Base-by-base conservation (phyloP, 495 filamentous ascomycete genomes). In the Hypoxylon perforatum region DNA sequence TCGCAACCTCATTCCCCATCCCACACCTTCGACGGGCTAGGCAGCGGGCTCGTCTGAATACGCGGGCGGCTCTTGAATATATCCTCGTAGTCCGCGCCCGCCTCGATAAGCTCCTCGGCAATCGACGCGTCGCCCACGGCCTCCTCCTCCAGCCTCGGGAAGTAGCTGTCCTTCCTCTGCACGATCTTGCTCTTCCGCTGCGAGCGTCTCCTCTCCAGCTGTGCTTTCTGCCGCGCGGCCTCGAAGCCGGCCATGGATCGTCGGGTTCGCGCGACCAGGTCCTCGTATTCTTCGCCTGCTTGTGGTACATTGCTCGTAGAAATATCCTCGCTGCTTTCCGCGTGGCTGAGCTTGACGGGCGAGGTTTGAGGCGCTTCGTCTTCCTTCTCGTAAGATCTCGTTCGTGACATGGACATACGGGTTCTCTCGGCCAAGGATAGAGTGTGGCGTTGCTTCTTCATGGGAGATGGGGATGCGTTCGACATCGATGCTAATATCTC, bases 1-100 rank as follows among this genome's bases (percentile, higher is more conserved):
- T 28, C 25, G 7, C 25, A 28, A 3, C 7, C 44, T 58, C 46
- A 57, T 25, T 65, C 41, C n/a, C 11, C 49, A 22, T 62, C 66
- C 51, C 71, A 63, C 41, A 45, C 51, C 66, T 65, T 77, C 8
- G 47, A 65, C 8, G 88, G 89, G 25, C 86, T 88, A 2, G 84
- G 79, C 3, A 87, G 75, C n/a, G 92, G 91, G 77, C 93, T 96
- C 6, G 82, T 82, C 53, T 88, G 90, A 55, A 97, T 83, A 64
- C 88, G 90, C 1, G 93, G 93, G 61, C 93, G 76, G 38, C 91
- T 92, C 77, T 88, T 93, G 77, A 97, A 97, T 1, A 97, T 88
- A 51, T 89, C 91, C 48, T 91, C 89, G 71, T 95, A 93, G 66
- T 88, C 88, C 50, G 89, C 86, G n/a, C 62, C 74, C 61, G 23